Evolutionary conservation across 768 basidiomycete genomes (phyloP).

Genomic region (Porphyrellus cyaneotinctus): DNA sequence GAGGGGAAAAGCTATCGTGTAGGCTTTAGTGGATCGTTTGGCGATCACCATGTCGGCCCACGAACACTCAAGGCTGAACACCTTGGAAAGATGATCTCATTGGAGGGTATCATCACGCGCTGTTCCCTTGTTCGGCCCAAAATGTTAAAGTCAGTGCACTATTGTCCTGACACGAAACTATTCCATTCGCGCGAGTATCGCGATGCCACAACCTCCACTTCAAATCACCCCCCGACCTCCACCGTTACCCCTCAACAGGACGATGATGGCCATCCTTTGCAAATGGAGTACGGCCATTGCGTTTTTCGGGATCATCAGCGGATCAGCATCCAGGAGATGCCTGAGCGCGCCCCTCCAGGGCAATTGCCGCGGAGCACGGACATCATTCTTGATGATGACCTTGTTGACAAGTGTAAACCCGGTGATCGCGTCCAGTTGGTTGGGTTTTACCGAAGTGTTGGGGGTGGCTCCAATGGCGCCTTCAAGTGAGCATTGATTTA

Average conservation of each 20-base stretch:
- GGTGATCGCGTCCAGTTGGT: slow-evolving; percentile 97
- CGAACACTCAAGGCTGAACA: slow-evolving; percentile 84
- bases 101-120: slow-evolving; percentile 97
- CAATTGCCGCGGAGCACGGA: slow-evolving; percentile 96
- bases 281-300: slow-evolving; percentile 90
- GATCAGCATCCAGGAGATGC: slow-evolving; percentile 99
- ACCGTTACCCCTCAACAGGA: slow-evolving; percentile 88
- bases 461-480: slow-evolving; percentile 85
- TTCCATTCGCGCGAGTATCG: slow-evolving; percentile 91
- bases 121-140: slow-evolving; percentile 98
- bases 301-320: slow-evolving; percentile 95
- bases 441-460: slow-evolving; percentile 90
- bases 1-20: slow-evolving; percentile 78
- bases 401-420: slow-evolving; percentile 96
- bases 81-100: slow-evolving; percentile 92
- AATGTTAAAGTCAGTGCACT: slow-evolving; percentile 96
- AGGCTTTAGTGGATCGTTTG: slow-evolving; percentile 94
- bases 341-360: slow-evolving; percentile 95
- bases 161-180: slow-evolving; percentile 78
- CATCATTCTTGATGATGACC: slow-evolving; percentile 91
- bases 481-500: slow-evolving; percentile 68
- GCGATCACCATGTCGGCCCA: slow-evolving; percentile 96
- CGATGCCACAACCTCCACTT: slow-evolving; percentile 84
- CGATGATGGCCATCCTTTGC: slow-evolving; percentile 79
- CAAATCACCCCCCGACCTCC: slow-evolving; percentile 80